Base-by-base conservation (phyloP, 2,329 filamentous ascomycete genomes). In the Apiospora arundinis region DNA sequence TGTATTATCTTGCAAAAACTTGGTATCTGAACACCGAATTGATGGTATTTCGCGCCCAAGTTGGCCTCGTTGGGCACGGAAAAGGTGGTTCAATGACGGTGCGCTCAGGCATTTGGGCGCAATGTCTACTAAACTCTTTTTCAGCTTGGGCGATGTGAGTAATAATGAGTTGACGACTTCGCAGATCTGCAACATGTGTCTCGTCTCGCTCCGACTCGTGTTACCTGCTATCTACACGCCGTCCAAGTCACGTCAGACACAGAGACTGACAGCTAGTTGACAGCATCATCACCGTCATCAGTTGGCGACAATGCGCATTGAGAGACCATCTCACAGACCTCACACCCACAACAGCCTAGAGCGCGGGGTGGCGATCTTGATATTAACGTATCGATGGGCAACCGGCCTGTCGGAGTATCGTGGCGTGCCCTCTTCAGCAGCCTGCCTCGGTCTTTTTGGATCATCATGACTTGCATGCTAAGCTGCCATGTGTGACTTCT, bases 171-270 rank as follows among this genome's bases (percentile, higher is more conserved):
- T 37, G 52, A n/a, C 52, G 52, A 32, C 28, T 37, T 60, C 28
- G 18, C 28, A n/a, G 52, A 63, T 63, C 56, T 63, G 56, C 56
- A 63, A n/a, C 56, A 63, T 63, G 56, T 63, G 56, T 40, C 32
- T 63, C 32, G 18, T 63, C 56, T 63, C 32, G 37, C 52, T 21
- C n/a, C 32, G 16, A 11, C 56, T n/a, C 56, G 16, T 32, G 18
- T n/a, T 40, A 21, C 32, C 6, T 14, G 32, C 32, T 48, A 48
- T 18, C 45, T n/a, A 45, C 52, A 60, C 28, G 16, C 32, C 18
- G 56, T 63, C 56, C 56, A 63, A 63, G 56, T 63, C 56, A 63
- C 56, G 56, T 63, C 56, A 63, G 56, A 63, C n/a, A 40, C 18
- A 40, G 42, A 48, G 56, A 63, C 32, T 63, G 56, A 63, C 56